These are phyloP conservation scores for Boletales sp. DNA, from an alignment of 768 basidiomycete species.

Conservation along the genomic window DNA sequence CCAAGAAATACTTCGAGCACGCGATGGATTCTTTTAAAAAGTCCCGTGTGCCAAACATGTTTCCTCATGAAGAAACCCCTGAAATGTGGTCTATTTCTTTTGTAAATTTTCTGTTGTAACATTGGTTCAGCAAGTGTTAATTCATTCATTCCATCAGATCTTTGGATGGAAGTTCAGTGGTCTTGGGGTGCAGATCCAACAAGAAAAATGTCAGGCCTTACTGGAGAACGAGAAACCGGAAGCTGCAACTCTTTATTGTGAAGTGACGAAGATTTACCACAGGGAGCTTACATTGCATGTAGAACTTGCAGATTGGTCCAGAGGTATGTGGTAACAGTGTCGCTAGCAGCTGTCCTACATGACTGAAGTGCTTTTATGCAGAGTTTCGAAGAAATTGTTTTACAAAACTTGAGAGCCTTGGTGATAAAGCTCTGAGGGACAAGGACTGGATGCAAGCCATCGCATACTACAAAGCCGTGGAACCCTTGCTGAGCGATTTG, in stretches of 20 bases:
- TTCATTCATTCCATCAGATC: not conserved
- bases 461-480: conserved; percentile 11
- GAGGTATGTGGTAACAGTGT: not conserved
- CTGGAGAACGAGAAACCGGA: not conserved
- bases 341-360: too few species aligned
- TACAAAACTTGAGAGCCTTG: conserved; percentile 5
- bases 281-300: conserved; percentile 11
- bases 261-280: conserved; percentile 6
- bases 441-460: conserved; percentile 10
- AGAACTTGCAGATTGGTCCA: conserved; percentile 13
- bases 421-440: conserved; percentile 2
- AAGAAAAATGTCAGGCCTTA: conserved; percentile 9
- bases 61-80: conserved; percentile 9
- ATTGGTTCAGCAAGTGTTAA: not conserved
- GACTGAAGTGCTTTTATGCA: not conserved
- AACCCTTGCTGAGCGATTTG: conserved; percentile 6
- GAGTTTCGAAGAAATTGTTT: conserved; percentile 9
- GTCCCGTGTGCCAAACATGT: conserved; percentile 6
- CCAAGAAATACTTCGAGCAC: not conserved
- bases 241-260: conserved; percentile 6
- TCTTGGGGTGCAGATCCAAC: conserved; percentile 12
- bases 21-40: conserved; percentile 9
- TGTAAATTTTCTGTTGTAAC: not conserved
- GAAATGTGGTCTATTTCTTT: conserved; percentile 16
- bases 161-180: conserved; percentile 22